Percentiles rank a stretch among this genome's conserved stretches.
phyloP scores from a whole-genome alignment of 2,329 filamentous ascomycete genomes.

The Venturia nashicola region DNA sequence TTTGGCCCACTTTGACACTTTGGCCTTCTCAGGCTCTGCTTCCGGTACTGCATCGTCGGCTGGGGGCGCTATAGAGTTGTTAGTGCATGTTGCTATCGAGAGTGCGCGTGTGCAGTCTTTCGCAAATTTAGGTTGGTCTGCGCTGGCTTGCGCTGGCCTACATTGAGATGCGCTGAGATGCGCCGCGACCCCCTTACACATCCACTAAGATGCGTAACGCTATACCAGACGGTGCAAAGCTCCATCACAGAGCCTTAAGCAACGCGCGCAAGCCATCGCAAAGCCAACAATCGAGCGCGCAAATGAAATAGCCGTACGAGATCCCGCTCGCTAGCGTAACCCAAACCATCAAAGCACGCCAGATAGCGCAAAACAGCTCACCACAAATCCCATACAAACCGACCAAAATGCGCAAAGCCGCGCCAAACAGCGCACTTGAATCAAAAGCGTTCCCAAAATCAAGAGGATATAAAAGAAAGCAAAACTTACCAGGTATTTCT shows the following conservation, averaged over 20 bases:
- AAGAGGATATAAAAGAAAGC: background rate
- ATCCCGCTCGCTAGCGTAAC: too few species aligned
- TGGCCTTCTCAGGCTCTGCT: constrained; percentile 24
- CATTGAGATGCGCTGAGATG: too few species aligned
- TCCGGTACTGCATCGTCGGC: constrained; percentile 36
- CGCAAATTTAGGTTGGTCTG: too few species aligned
- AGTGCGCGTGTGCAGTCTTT: background rate
- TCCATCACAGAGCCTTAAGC: too few species aligned
- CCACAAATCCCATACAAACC: background rate
- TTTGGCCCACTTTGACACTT: constrained; percentile 27
- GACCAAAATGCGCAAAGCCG: background rate
- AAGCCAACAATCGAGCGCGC: background rate
- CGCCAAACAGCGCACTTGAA: background rate
- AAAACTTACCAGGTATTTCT: constrained; percentile 18
- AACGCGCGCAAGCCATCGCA: background rate
- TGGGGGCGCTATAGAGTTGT: constrained; percentile 35
- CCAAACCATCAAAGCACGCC: too few species aligned
- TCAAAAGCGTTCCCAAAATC: background rate
- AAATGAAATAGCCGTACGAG: too few species aligned
- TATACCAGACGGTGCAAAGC: too few species aligned
- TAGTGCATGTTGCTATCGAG: constrained; percentile 28
- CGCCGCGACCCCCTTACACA: too few species aligned
- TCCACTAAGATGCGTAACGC: too few species aligned
- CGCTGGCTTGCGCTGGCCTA: too few species aligned
- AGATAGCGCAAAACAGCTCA: too few species aligned